Evolutionary conservation across 768 basidiomycete genomes (phyloP).

Genomic region (Mycena galopus): DNA sequence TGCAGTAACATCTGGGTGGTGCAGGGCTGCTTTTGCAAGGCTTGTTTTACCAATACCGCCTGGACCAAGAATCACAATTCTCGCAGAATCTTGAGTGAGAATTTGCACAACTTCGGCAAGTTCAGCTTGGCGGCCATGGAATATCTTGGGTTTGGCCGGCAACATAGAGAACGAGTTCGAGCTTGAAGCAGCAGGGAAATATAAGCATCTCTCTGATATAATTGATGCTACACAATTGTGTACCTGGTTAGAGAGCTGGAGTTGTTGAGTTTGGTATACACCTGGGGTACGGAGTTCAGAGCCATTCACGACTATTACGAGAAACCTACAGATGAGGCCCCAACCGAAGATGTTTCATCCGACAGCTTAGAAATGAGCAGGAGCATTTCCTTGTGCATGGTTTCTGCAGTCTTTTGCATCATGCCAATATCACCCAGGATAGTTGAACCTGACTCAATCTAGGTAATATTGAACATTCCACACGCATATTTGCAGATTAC

Average conservation of each 20-base stretch:
- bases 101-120: not conserved
- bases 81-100: not conserved
- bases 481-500: not conserved
- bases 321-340: not conserved
- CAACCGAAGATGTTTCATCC: not conserved
- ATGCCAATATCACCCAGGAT: not conserved
- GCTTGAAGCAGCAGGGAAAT: not conserved
- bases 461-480: not conserved
- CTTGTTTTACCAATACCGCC: constrained; percentile 3
- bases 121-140: not conserved
- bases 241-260: not conserved
- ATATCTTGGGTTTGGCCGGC: not conserved
- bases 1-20: not conserved
- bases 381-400: not conserved
- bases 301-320: not conserved
- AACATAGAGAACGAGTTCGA: not conserved
- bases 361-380: not conserved
- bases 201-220: no score
- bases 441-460: not conserved
- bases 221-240: no score
- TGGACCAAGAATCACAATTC: not conserved
- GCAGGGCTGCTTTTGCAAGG: not conserved
- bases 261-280: not conserved
- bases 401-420: not conserved
- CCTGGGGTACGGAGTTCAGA: not conserved